Percentiles rank a stretch among this genome's conserved stretches.
Evolutionary conservation across 106 monocot species (phyloP).

Genomic region (Apostasia shenzhenica): DNA sequence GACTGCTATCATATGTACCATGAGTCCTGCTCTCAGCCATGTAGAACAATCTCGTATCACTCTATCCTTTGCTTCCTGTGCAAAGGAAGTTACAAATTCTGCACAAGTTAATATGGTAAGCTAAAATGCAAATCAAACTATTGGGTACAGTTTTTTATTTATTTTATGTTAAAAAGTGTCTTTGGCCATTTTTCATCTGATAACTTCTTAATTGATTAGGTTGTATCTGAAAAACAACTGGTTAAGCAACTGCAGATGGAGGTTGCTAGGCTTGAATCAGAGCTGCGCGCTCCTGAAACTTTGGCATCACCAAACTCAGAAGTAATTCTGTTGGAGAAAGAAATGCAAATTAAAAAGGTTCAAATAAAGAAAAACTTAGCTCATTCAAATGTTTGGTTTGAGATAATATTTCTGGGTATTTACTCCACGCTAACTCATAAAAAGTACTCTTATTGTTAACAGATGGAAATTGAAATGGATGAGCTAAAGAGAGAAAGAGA

Average conservation of each 20-base stretch:
- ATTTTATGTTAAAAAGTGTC: neutral
- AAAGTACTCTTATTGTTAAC: neutral
- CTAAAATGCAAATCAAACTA: neutral
- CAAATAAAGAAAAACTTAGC: neutral
- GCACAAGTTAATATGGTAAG: constrained; percentile 94
- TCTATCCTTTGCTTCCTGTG: constrained; percentile 85
- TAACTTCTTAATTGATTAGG: constrained; percentile 30
- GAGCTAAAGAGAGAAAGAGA: constrained; percentile 80
- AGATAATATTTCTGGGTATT: no score
- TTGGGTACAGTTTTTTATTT: neutral
- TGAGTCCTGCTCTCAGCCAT: constrained; percentile 85
- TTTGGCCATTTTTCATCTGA: neutral
- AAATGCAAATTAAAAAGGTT: constrained; percentile 82
- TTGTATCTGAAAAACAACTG: constrained; percentile 91
- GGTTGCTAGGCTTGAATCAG: constrained; percentile 92
- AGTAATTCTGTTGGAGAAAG: constrained; percentile 66
- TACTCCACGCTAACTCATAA: neutral
- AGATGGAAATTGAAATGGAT: constrained; percentile 98
- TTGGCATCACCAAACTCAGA: constrained; percentile 41
- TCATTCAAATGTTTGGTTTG: no score
- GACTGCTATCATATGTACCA: constrained; percentile 94
- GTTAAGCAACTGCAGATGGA: constrained; percentile 85
- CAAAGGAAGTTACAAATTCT: constrained; percentile 84
- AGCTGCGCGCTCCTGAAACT: constrained; percentile 66
- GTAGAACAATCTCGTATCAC: constrained; percentile 98